phyloP scores from a whole-genome alignment of 2,329 filamentous ascomycete genomes.

The Piedraia hortae region DNA sequence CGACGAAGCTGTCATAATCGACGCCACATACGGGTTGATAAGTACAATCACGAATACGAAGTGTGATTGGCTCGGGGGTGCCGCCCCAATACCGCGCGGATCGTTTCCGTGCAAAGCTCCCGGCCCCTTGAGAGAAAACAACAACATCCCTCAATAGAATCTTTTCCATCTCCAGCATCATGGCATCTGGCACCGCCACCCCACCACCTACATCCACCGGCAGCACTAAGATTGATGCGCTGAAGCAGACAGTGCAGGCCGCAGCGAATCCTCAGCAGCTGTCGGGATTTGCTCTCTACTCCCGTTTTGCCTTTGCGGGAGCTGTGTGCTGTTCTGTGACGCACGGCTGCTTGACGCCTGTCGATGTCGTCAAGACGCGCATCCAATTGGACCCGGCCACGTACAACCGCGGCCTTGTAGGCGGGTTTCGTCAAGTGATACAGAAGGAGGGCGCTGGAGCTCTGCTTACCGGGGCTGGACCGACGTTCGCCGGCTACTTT shows the following conservation, averaged over 20 bases:
- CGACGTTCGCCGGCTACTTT: conserved; percentile 76
- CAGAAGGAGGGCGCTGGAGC: conserved; percentile 61
- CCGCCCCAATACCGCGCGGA: no score
- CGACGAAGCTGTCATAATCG: no score
- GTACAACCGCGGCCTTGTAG: conserved; percentile 71
- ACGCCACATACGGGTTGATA: no score
- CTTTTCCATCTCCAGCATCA: no score
- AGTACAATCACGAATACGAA: no score
- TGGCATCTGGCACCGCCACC: conserved; percentile 11
- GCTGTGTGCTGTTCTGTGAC: conserved; percentile 96
- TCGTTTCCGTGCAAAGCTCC: no score
- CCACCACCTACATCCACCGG: conserved; percentile 22
- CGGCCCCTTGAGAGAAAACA: no score
- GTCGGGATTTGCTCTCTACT: conserved; percentile 50
- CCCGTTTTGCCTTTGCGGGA: conserved; percentile 86
- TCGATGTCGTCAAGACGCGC: conserved; percentile 96
- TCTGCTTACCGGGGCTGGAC: conserved; percentile 61
- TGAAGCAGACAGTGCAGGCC: conserved; percentile 21
- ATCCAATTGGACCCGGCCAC: conserved; percentile 76
- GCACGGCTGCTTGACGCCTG: conserved; percentile 85
- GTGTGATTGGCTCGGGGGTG: no score
- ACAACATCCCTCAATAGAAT: no score
- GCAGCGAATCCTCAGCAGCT: conserved; percentile 24
- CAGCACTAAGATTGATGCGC: conserved; percentile 25
- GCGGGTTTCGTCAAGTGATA: conserved; percentile 67